Conservation (phyloP, 257 asterid species). For the Solanum verrucosum region DNA sequence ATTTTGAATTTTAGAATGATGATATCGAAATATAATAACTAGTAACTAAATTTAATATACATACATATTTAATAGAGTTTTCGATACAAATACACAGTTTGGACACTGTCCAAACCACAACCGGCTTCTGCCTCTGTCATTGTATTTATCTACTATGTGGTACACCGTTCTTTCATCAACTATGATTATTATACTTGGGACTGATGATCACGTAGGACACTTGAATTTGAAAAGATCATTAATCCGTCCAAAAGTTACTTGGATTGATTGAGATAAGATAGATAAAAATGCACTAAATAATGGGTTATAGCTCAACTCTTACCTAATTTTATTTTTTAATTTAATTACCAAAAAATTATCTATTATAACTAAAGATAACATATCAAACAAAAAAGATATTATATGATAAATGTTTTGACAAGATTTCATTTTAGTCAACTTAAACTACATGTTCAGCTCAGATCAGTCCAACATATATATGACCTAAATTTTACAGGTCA, state of each 20-base stretch:
- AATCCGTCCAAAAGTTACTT: not conserved
- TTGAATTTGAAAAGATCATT: not conserved
- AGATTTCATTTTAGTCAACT: not conserved
- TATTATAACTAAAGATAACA: not conserved
- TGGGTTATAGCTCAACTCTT: not conserved
- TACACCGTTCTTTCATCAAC: not conserved
- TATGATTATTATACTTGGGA: not conserved
- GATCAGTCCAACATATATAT: not conserved
- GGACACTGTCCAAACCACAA: not conserved
- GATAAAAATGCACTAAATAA: not conserved
- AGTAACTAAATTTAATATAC: not conserved
- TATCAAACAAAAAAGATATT: not conserved
- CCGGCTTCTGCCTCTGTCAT: no score
- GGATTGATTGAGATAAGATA: not conserved
- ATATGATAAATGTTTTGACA: not conserved
- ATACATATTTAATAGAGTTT: no score
- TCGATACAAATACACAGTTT: not conserved
- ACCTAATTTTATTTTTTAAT: not conserved
- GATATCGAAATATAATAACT: not conserved
- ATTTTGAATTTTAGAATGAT: not conserved
- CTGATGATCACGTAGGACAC: not conserved
- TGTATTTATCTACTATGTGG: not conserved
- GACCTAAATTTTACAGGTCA: not conserved
- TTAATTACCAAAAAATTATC: not conserved
- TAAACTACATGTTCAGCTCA: not conserved